Evolutionary conservation across 2,329 filamentous ascomycete genomes (phyloP), one percentile per base, ranked within the genome.

Genomic region (Colletotrichum tofieldiae): DNA sequence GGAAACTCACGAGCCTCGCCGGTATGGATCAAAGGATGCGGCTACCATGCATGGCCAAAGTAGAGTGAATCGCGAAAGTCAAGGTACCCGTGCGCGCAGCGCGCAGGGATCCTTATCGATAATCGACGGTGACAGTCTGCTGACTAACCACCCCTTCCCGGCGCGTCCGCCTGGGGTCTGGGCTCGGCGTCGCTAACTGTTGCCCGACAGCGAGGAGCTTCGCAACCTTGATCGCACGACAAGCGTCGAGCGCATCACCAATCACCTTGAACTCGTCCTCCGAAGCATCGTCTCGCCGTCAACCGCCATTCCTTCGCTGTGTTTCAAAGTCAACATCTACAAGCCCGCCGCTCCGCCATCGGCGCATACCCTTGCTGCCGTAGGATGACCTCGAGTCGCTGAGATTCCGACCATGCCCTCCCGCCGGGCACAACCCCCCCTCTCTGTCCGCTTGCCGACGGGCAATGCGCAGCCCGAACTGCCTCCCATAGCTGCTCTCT

Each of bases 401-500:
- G 56, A 71, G 55, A 62, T 45, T 55, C 43, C 45, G 39, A 73
- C 55, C 18, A 73, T 73, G 71, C 62, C 84, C 73, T 79, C 84
- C 75, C 82, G 82, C 75, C 81, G 80, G 74, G 80, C 77, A 73
- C 82, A 82, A 74, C 81, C 80, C 67, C 79, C 83, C 63, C 81
- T 84, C 71, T 83, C 84, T 41, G 81, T 84, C 61, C 80, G 77
- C 59, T 78, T 84, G 71, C 75, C 78, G 47, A 45, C 70, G 67
- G 75, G 75, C 75, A 75, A 80, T 72, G 67, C 80, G 65, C 79
- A 82, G 74, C 79, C 84, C 73, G 88, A 89, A 74, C 82, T 88
- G 12, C 89, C 89, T 60, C 87, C 88, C 65, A 90, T 96, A 78
- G 92, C 93, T 49, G 94, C 94, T 41, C 88, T 97, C 45, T 98